Conservation (phyloP, 2,329 filamentous ascomycete genomes). For the Calonectria pseudoturangicola region DNA sequence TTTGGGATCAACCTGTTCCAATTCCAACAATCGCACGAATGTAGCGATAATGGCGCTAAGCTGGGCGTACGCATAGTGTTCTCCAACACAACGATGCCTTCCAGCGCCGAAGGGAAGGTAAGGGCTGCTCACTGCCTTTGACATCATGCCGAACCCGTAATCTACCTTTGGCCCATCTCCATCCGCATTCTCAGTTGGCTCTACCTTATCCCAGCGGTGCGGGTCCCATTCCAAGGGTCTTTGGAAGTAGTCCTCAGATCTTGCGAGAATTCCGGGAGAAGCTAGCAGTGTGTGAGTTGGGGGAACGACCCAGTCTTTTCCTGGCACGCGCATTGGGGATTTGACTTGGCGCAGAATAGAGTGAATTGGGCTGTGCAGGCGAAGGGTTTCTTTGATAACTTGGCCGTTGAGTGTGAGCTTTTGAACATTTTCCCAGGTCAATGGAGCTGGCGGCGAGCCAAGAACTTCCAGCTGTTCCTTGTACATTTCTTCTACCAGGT, state of each 20-base stretch:
- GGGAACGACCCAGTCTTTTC: constrained; percentile 88
- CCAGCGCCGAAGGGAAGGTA: constrained; percentile 98
- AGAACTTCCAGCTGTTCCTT: constrained; percentile 84
- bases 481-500: constrained; percentile 86
- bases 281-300: constrained; percentile 88
- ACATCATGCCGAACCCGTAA: constrained; percentile 95
- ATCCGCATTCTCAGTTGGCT: constrained; percentile 63
- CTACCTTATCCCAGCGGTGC: constrained; percentile 84
- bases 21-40: constrained; percentile 85
- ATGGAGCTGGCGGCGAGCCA: constrained; percentile 81
- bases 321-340: constrained; percentile 86
- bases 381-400: constrained; percentile 92
- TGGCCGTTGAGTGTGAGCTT: constrained; percentile 87
- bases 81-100: constrained; percentile 93
- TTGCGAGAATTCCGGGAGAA: constrained; percentile 86
- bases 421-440: constrained; percentile 85
- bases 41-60: constrained; percentile 88
- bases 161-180: constrained; percentile 85
- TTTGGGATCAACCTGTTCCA: constrained; percentile 69
- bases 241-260: constrained; percentile 84
- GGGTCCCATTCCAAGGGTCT: constrained; percentile 89
- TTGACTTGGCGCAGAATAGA: constrained; percentile 95
- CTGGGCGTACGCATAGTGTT: constrained; percentile 96
- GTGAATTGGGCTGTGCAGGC: constrained; percentile 93
- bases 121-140: constrained; percentile 90